A percentile compares a stretch with the other conserved stretches of the same genome.
Conservation (phyloP, 805 yeast species). For the Ogataea nonfermentans region DNA sequence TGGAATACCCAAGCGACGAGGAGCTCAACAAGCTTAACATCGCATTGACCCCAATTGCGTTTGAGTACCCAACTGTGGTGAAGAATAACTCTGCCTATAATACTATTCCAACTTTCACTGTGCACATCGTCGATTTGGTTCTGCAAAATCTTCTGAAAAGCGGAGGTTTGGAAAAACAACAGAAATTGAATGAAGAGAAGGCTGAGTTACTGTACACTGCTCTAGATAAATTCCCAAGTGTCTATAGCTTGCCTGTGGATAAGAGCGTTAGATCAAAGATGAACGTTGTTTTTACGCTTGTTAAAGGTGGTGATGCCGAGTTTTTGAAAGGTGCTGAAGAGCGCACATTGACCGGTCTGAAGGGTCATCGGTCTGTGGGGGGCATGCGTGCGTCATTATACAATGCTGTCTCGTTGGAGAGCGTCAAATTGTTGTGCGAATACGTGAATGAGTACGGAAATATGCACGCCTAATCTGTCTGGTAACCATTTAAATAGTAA, state of each 20-base stretch:
- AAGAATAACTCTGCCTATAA: conserved; percentile 91
- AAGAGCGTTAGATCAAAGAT: conserved; percentile 70
- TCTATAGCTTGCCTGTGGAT: conserved; percentile 67
- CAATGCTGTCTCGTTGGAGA: conserved; percentile 72
- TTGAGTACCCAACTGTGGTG: conserved; percentile 82
- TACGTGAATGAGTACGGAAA: conserved; percentile 62
- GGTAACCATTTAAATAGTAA: conserved; percentile 51
- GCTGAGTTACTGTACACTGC: conserved; percentile 62
- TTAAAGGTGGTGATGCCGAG: conserved; percentile 56
- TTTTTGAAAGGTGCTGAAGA: conserved; percentile 68
- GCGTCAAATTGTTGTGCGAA: conserved; percentile 54
- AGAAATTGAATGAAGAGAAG: conserved; percentile 56
- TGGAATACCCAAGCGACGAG: conserved; percentile 64
- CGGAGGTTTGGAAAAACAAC: conserved; percentile 75
- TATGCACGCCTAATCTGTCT: conserved; percentile 15
- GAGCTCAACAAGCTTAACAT: conserved; percentile 56
- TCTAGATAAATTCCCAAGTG: conserved; percentile 61
- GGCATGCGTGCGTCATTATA: conserved; percentile 93
- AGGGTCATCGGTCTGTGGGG: conserved; percentile 97
- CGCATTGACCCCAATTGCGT: conserved; percentile 87
- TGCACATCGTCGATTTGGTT: conserved; percentile 81
- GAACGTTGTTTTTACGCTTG: conserved; percentile 89
- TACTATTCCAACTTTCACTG: conserved; percentile 91
- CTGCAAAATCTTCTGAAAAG: conserved; percentile 54
- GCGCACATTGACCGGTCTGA: conserved; percentile 68